These are phyloP conservation scores for Ramularia endophylla DNA, from an alignment of 2,329 filamentous ascomycete genomes.

Conservation along the genomic window DNA sequence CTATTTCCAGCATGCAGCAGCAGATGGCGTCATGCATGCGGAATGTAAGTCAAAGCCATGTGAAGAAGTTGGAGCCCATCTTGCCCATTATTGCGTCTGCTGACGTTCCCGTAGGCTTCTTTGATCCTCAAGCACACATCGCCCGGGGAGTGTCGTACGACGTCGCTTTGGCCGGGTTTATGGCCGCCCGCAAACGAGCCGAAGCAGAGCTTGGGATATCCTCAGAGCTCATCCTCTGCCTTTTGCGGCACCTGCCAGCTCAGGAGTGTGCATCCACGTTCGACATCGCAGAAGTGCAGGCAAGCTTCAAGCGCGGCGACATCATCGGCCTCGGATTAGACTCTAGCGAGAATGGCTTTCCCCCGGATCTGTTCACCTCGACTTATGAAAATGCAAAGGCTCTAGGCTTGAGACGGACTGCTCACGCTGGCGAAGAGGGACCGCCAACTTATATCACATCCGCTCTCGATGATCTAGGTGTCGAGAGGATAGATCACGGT, in stretches of 20 bases:
- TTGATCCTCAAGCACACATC: conserved; percentile 72
- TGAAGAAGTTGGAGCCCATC: conserved; percentile 58
- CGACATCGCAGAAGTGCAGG: conserved; percentile 36
- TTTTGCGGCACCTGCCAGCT: conserved; percentile 63
- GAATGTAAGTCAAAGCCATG: conserved; percentile 79
- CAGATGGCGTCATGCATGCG: conserved; percentile 62
- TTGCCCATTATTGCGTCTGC: conserved; percentile 60
- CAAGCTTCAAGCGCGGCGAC: conserved; percentile 41
- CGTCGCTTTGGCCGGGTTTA: conserved; percentile 60
- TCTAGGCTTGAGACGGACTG: conserved; percentile 56
- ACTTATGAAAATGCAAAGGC: conserved; percentile 52
- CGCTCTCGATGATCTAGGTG: conserved; percentile 57
- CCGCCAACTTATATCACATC: conserved; percentile 59
- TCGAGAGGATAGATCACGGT: conserved; percentile 69
- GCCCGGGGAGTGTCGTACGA: conserved; percentile 56
- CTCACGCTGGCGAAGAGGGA: conserved; percentile 72
- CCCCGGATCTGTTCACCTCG: conserved; percentile 51
- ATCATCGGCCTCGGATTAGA: conserved; percentile 63
- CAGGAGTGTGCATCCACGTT: conserved; percentile 49
- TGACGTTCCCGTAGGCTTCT: conserved; percentile 57
- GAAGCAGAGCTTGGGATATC: conserved; percentile 58
- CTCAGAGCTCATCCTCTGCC: conserved; percentile 63
- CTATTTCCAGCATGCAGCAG: conserved; percentile 61
- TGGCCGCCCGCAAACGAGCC: conserved; percentile 54
- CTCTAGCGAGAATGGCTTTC: conserved; percentile 48